Evolutionary conservation across 2,329 filamentous ascomycete species (phyloP), one percentile per base, ranked within the genome.

Genomic region (Malbranchea cinnamomea): DNA sequence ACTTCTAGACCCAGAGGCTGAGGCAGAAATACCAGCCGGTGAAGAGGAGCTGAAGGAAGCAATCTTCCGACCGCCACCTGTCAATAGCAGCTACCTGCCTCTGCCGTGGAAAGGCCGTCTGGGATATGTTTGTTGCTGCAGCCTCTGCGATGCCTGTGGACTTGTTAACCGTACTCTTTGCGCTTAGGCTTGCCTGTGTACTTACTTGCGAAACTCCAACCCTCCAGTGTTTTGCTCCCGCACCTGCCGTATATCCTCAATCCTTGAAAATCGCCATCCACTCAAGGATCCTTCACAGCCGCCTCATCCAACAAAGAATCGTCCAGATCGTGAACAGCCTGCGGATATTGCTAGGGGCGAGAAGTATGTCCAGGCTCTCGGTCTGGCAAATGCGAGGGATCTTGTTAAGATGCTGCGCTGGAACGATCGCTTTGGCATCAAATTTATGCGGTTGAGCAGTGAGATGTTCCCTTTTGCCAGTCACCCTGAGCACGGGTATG

Each of bases 381-480:
- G 84, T 0, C 52, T 93, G 8, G 63, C 62, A 36, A 95, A 95
- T 52, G 78, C 80, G 1, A 67, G 71, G 23, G 87, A 95, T 43
- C 71, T 94, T 18, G 58, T 68, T 34, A 92, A 91, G 53, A 82
- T 94, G 71, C 47, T 94, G 6, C 68, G 73, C 2, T 95, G 87
- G 87, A 94, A 95, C 47, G 77, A 91, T 40, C 79, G 73, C 41
- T 94, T 87, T 40, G 76, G 78, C 22, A 95, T 95, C 55, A 85
- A 74, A 42, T 94, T 95, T 51, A 72, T 95, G 70, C 72, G 87
- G 1, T 62, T 95, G 12, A 92, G 82, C 42, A 92, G 82, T 32
- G 87, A 94, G 43, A 94, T 94, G 80, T 95, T 95, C 40, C 87
- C 87, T 0, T 94, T 94, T 50, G 87, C 87, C 2, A 91, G 81